Percentiles rank a stretch among this genome's conserved stretches.
These are phyloP conservation scores for Boletellus deceptivus DNA, from an alignment of 1,284 basidiomycete genomes.

Conservation along the genomic window DNA sequence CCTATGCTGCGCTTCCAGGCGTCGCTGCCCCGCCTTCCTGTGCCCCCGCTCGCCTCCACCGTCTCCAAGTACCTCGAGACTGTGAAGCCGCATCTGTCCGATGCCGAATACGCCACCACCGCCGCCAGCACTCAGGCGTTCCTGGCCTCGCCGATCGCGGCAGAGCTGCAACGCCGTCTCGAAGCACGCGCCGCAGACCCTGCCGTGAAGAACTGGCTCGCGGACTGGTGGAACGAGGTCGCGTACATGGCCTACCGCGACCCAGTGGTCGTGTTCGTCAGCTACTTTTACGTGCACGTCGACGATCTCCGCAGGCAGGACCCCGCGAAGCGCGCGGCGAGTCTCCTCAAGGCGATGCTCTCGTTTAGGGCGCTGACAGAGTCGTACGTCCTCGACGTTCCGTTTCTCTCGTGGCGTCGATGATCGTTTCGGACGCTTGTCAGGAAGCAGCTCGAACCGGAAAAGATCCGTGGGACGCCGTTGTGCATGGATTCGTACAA, in stretches of 20 bases:
- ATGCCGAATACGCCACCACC: constrained; percentile 60
- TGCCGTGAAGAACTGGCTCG: constrained; percentile 77
- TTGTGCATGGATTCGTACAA: constrained; percentile 96
- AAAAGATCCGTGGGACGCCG: constrained; percentile 79
- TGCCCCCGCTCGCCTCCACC: constrained; percentile 81
- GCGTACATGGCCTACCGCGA: constrained; percentile 88
- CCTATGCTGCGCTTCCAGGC: constrained; percentile 82
- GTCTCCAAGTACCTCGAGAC: constrained; percentile 84
- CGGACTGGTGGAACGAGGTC: constrained; percentile 97
- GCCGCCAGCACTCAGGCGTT: constrained; percentile 67
- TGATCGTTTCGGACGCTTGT: not conserved
- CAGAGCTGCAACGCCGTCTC: constrained; percentile 80
- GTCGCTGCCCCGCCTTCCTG: constrained; percentile 79
- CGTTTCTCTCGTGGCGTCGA: not conserved
- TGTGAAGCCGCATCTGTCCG: constrained; percentile 72
- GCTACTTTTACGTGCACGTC: constrained; percentile 93
- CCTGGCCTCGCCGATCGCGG: constrained; percentile 64
- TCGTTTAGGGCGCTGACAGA: constrained; percentile 83
- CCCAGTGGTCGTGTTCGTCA: constrained; percentile 90
- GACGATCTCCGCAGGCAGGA: constrained; percentile 59
- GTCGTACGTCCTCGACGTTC: constrained; percentile 48
- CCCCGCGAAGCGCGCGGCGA: constrained; percentile 72
- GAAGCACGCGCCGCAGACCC: constrained; percentile 70
- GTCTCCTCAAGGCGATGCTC: constrained; percentile 79
- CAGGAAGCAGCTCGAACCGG: constrained; percentile 84